Conservation (phyloP, 2,329 filamentous ascomycete genomes). For the Apiospora rasikravindrae region DNA sequence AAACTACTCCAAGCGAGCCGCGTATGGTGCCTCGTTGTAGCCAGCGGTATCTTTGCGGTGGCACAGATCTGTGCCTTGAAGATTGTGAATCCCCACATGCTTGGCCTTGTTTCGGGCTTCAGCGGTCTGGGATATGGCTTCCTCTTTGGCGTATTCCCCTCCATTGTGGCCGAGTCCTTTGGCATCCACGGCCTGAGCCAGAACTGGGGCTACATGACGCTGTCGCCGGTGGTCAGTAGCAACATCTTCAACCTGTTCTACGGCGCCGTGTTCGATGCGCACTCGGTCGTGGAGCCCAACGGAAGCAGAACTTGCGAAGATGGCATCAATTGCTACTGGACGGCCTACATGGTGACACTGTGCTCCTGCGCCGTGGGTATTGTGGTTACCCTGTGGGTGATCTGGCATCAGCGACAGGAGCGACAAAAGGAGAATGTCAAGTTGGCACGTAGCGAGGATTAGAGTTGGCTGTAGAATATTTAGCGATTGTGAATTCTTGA, state of each 20-base stretch:
- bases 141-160: constrained; percentile 91
- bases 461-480: not conserved
- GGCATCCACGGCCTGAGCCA: constrained; percentile 87
- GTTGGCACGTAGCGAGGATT: constrained; percentile 9
- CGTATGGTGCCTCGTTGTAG: constrained; percentile 87
- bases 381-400: constrained; percentile 71
- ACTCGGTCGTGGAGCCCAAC: constrained; percentile 70
- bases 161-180: constrained; percentile 87
- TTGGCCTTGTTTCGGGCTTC: constrained; percentile 79
- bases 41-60: constrained; percentile 76
- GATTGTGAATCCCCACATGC: constrained; percentile 76
- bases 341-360: constrained; percentile 82
- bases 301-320: constrained; percentile 78
- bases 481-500: not conserved
- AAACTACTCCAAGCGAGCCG: constrained; percentile 81
- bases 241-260: constrained; percentile 95
- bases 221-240: constrained; percentile 84
- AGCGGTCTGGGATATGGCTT: constrained; percentile 92
- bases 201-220: constrained; percentile 96
- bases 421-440: constrained; percentile 42
- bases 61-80: constrained; percentile 79
- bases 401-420: constrained; percentile 60
- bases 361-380: constrained; percentile 73
- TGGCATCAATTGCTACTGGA: constrained; percentile 79
- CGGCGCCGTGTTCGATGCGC: constrained; percentile 80